Base-by-base conservation (phyloP, 192 early-diverging fungal species). In the Linnemannia hyalina region DNA sequence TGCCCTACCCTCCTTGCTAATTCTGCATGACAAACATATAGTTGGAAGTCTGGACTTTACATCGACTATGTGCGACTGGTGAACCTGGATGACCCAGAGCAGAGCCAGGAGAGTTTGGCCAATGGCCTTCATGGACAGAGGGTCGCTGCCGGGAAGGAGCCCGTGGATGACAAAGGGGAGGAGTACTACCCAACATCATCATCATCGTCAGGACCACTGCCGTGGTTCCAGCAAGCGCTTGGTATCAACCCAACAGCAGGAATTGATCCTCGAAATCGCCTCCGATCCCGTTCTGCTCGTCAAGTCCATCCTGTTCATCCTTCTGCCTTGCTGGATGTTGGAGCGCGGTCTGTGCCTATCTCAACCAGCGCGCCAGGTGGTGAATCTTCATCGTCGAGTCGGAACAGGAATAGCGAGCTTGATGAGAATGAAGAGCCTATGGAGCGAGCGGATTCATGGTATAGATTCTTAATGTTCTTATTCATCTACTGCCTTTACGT, bases 21-120 rank as follows among this genome's bases (percentile, higher is more conserved):
- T 8, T 74, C 36, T 38, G 20, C 68, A 20, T 32, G 18, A 18
- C 26, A 42, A 63, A 63, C 36, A 52, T 22, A 52, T 57, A 86
- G 84, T n/a, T 86, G 84, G 84, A 86, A 86, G 20, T 81, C 79
- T 9, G 84, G 84, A 18, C 71, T 86, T 6, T 80, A 54, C 6
- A 74, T 86, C 35, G 84, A 86, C 44, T 86, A 78, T 78, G 84
- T 76, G 9, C 74, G 76, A 26, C 72, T 86, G 7, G 84, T 86
- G 42, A 68, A 86, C 49, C 0, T 86, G 76, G 76, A 86, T 60
- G 80, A 81, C 36, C 83, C 83, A 11, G 54, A 80, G 26, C 32
- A 47, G 36, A 77, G 73, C 47, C 76, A 75, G 46, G 68, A 80
- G 0, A 36, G 18, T 8, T 22, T 80, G n/a, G 4, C n/a, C 6